Percentiles rank a stretch among this genome's conserved stretches.
Evolutionary conservation across 768 basidiomycete species (phyloP).

Genomic region (Clathrus columnatus): DNA sequence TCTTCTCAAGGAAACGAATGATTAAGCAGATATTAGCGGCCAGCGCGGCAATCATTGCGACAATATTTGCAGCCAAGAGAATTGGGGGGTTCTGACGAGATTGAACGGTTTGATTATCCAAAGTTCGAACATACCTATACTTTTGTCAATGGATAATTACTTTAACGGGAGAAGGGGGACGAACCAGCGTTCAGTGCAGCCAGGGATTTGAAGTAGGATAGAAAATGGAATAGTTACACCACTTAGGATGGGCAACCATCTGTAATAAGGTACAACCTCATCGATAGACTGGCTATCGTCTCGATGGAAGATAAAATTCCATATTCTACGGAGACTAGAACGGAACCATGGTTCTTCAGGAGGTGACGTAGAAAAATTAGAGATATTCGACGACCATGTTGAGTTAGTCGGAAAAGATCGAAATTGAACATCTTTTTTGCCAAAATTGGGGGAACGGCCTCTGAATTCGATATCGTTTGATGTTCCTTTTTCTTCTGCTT

Average conservation of each 20-base stretch:
- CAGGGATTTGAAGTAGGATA: conserved; percentile 76
- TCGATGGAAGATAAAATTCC: background rate
- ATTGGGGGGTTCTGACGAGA: conserved; percentile 44
- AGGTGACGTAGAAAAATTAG: background rate
- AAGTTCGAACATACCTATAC: conserved; percentile 38
- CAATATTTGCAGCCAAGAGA: conserved; percentile 48
- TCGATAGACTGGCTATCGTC: conserved; percentile 17
- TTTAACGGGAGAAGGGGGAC: background rate
- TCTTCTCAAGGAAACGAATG: conserved; percentile 61
- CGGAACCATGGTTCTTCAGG: background rate
- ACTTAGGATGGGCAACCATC: conserved; percentile 55
- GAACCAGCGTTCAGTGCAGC: conserved; percentile 69
- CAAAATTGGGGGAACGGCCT: background rate
- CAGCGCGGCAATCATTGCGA: conserved; percentile 62
- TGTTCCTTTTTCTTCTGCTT: no score
- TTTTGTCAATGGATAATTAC: background rate
- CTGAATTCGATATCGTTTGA: background rate
- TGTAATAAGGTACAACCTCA: conserved; percentile 46
- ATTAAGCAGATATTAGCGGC: conserved; percentile 63
- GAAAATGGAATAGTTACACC: conserved; percentile 66
- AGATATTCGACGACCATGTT: conserved; percentile 1
- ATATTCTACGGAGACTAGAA: background rate
- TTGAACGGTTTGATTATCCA: conserved; percentile 36
- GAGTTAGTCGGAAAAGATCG: conserved; percentile 1
- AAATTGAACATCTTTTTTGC: conserved; percentile 2